Base-by-base conservation (phyloP, 2,329 filamentous ascomycete species). In the Fusarium compactum region DNA sequence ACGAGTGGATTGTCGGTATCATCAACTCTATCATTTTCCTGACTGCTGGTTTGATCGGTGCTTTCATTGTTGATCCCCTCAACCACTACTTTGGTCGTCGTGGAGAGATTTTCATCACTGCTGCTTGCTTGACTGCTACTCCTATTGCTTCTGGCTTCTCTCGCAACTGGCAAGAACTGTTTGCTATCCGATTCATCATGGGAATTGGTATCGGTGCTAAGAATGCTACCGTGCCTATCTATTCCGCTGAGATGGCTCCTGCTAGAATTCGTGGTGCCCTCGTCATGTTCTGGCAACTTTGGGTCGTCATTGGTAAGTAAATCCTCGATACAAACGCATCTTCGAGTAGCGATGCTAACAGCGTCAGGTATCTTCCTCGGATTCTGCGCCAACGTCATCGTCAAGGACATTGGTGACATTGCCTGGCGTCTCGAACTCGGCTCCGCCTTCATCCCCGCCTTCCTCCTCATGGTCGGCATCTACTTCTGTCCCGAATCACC, bases 251-350 rank as follows among this genome's bases (percentile, higher is more conserved):
- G 77, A 92, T 89, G 52, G 85, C 89, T 0, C 91, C 92, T 0
- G 89, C 91, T 3, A 78, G 83, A 6, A 90, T 94, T 55, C 86
- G 91, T 74, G 91, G 92, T 70, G 92, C 90, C 18, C 82, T 96
- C 5, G 92, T 95, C 67, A 95, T 95, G 92, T 91, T 90, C 65
- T 95, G 92, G 92, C 85, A 88, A 68, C 86, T 92, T 80, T 91
- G 89, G 87, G 89, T 86, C 5, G 85, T 86, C 1, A 87, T 90
- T 62, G 82, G 83, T 50, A 50, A 54, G 62, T 12, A 4, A 0
- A 8, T 3, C 10, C 10, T 4, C 15, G 6, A 1, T 2, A 4
- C 1, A 8, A 14, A 11, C 16, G 7, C 7, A 2, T 8, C 12
- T 11, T 10, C 3, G 5, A n/a, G n/a, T 3, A 0, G 3, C 1